A percentile compares a stretch with the other conserved stretches of the same genome.
Conservation (phyloP, 495 filamentous ascomycete species). For the Aspergillus mulundensis region DNA sequence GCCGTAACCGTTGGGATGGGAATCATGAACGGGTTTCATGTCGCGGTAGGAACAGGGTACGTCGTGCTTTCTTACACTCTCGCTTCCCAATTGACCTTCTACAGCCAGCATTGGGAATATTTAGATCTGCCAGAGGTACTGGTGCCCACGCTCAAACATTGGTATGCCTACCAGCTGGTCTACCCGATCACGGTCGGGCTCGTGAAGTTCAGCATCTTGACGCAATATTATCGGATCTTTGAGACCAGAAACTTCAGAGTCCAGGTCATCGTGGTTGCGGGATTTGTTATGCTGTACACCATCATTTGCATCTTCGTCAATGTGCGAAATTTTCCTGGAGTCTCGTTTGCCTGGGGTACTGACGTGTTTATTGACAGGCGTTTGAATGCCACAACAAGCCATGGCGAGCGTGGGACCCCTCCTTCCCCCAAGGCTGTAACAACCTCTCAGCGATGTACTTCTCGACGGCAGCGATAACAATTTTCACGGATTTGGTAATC, state of each 20-base stretch:
- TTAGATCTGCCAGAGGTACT: conserved; percentile 9
- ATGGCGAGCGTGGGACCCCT: conserved; percentile 20
- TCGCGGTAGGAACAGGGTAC: conserved; percentile 16
- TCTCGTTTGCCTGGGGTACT: no score
- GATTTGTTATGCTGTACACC: conserved; percentile 17
- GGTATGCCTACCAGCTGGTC: conserved; percentile 20
- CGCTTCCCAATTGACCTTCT: not conserved
- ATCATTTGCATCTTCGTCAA: conserved; percentile 16
- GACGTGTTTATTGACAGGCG: conserved; percentile 13
- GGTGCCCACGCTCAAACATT: conserved; percentile 18
- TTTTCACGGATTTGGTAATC: conserved; percentile 31
- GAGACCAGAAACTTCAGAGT: conserved; percentile 7
- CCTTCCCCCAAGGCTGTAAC: conserved; percentile 16
- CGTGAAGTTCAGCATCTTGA: conserved; percentile 14
- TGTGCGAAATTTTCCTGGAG: not conserved
- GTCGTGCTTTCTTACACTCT: not conserved
- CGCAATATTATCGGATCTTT: conserved; percentile 20
- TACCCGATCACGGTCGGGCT: conserved; percentile 18
- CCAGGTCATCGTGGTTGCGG: not conserved
- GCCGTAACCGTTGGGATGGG: conserved; percentile 16
- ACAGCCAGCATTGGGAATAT: conserved; percentile 9
- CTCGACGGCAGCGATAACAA: conserved; percentile 21
- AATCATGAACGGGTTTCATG: conserved; percentile 17
- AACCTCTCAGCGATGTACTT: conserved; percentile 14
- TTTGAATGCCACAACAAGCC: conserved; percentile 21